These are phyloP conservation scores for Prunus dulcis DNA, from an alignment of 306 rosid genomes.

Conservation along the genomic window DNA sequence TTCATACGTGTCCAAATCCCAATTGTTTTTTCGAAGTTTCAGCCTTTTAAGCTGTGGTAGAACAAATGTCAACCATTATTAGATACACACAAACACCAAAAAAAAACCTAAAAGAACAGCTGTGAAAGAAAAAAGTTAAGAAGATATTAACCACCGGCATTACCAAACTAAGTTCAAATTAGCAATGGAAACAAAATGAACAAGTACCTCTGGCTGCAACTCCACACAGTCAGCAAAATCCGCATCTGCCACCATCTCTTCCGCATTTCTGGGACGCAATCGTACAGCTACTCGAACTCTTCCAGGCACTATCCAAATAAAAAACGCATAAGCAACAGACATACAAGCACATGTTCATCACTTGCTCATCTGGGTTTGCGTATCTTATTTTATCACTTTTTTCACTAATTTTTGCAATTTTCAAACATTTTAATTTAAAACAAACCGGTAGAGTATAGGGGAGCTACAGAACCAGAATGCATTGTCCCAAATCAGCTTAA, in stretches of 20 bases:
- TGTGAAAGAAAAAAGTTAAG: not conserved
- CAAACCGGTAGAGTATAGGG: not conserved
- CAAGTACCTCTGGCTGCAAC: conserved; percentile 79
- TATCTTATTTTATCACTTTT: not conserved
- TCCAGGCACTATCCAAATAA: conserved; percentile 60
- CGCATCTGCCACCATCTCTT: conserved; percentile 78
- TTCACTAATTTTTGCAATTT: not conserved
- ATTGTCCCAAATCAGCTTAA: not conserved
- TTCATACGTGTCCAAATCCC: conserved; percentile 91
- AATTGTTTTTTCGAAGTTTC: conserved; percentile 90
- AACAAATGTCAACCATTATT: conserved; percentile 21
- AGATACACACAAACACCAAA: not conserved
- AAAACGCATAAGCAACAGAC: not conserved
- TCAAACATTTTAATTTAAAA: not conserved
- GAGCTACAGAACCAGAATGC: not conserved
- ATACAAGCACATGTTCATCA: not conserved
- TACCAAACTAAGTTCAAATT: conserved; percentile 5
- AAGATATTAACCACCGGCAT: not conserved
- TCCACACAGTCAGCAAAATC: conserved; percentile 96
- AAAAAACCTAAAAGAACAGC: not conserved
- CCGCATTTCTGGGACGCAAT: conserved; percentile 82
- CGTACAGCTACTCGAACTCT: conserved; percentile 96
- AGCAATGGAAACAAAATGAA: conserved; percentile 11
- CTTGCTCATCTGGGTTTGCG: not conserved
- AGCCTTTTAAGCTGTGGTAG: conserved; percentile 72